Base-by-base conservation (phyloP, 2,329 filamentous ascomycete genomes). In the Teratosphaeriaceae sp. region DNA sequence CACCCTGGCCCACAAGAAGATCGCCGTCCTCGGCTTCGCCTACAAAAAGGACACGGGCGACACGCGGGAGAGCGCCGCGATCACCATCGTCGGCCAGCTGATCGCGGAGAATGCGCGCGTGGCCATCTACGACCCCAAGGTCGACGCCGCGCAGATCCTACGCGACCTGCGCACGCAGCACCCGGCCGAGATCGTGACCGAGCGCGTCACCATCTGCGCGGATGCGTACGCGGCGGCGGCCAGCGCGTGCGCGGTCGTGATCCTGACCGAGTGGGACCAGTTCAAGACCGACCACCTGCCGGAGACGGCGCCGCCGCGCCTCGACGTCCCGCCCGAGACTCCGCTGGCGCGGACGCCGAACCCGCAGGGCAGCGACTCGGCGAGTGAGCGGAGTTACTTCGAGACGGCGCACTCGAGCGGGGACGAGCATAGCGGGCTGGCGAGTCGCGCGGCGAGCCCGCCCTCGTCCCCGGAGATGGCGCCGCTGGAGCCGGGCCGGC, bases 21-120 rank as follows among this genome's bases (percentile, higher is more conserved):
- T 88, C 23, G 54, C 80, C 2, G 69, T 88, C 2, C 72, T 88
- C 3, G 85, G 85, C 5, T 88, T 82, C 51, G 81, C 84, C 12
- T 88, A 85, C 67, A 88, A 89, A 71, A 84, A 85, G 64, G 76
- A 86, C 61, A 88, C 85, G 1, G 78, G 76, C 16, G 84, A 88
- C 59, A 84, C 81, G 2, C 75, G 84, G 27, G 84, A 87, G 59
- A 80, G 78, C 19, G 77, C 82, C 0, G 80, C 82, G 0, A 70
- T 85, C 13, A 78, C 81, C 52, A 77, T 86, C 50, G 77, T 86
- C 64, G 75, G 75, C 51, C 73, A 72, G 4, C 68, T 88, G 20
- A 74, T 80, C 47, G 82, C 86, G 57, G 71, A 73, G 0, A 67
- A 73, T 0, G 67, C 67, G 4, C 76, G 40, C 15, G 74, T 86